A percentile compares a stretch with the other conserved stretches of the same genome.
Conservation (phyloP, 805 yeast species). For the Candida mattraensis region DNA sequence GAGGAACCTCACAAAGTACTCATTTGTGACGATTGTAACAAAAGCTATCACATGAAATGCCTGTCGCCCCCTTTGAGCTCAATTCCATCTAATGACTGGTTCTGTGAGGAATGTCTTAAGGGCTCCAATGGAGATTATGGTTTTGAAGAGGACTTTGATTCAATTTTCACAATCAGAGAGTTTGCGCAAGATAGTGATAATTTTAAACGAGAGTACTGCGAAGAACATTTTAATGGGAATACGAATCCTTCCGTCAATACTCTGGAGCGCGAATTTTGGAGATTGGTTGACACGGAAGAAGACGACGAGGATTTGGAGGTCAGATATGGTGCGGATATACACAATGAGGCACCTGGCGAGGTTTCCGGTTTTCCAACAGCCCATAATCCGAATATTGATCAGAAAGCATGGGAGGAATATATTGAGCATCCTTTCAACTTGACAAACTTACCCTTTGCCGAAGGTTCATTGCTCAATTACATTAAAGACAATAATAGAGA, state of each 20-base stretch:
- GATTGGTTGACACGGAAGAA: conserved; percentile 27
- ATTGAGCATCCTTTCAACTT: conserved; percentile 72
- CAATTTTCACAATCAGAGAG: conserved; percentile 47
- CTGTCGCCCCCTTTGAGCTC: conserved; percentile 52
- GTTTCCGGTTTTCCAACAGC: conserved; percentile 73
- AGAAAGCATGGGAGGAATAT: conserved; percentile 32
- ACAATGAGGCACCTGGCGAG: conserved; percentile 61
- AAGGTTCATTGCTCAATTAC: conserved; percentile 67
- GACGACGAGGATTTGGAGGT: conserved; percentile 53
- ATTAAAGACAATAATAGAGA: conserved; percentile 43
- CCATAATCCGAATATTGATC: conserved; percentile 22
- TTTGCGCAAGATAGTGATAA: conserved; percentile 57
- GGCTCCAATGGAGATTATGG: conserved; percentile 84
- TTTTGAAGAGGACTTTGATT: conserved; percentile 64
- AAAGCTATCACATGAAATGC: conserved; percentile 66
- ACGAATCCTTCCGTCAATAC: conserved; percentile 39
- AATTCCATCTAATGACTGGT: conserved; percentile 69
- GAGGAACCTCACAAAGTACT: conserved; percentile 48
- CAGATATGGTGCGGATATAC: conserved; percentile 85
- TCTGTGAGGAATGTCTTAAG: conserved; percentile 77
- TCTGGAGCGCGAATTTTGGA: conserved; percentile 72
- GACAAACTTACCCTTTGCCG: conserved; percentile 66
- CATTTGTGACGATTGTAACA: conserved; percentile 74
- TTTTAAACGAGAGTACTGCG: conserved; percentile 47
- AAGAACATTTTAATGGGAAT: conserved; percentile 29